Conservation (phyloP, 129 eudicot species). For the Chrysanthemum lavandulifolium region DNA sequence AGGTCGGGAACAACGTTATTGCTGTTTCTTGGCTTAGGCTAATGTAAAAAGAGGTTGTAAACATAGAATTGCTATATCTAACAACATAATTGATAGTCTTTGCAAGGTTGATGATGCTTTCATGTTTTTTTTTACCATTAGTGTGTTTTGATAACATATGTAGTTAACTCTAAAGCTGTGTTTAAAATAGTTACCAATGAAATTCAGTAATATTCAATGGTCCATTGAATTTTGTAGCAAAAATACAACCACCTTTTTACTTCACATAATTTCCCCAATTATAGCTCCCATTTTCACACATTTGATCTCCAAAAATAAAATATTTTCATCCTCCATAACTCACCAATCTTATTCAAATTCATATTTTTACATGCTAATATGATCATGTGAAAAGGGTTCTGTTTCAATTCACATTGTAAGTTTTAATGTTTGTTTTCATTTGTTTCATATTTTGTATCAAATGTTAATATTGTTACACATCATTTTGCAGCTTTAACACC, state of each 20-base stretch:
- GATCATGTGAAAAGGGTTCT: conserved; percentile 18
- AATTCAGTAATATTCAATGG: conserved; percentile 43
- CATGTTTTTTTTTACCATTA: no score
- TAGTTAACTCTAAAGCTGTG: no score
- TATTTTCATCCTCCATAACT: conserved; percentile 29
- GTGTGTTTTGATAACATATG: no score
- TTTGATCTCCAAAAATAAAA: conserved; percentile 23
- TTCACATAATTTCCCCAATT: conserved; percentile 27
- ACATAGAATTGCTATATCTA: no score
- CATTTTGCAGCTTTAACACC: conserved; percentile 24
- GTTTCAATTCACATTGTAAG: conserved; percentile 21
- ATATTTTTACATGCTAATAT: neutral
- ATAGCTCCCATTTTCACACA: conserved; percentile 31
- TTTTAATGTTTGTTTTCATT: conserved; percentile 1
- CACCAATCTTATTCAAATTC: neutral
- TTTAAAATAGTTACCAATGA: no score
- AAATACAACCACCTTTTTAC: conserved; percentile 23
- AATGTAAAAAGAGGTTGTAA: no score
- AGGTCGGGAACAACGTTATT: no score
- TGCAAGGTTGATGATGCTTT: no score
- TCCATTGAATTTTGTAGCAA: conserved; percentile 25
- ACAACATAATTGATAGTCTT: no score
- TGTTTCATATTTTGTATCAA: neutral
- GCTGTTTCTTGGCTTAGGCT: no score
- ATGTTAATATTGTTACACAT: neutral